Base-by-base conservation (phyloP, 179 eudicot species). In the Heliamphora pulchella region DNA sequence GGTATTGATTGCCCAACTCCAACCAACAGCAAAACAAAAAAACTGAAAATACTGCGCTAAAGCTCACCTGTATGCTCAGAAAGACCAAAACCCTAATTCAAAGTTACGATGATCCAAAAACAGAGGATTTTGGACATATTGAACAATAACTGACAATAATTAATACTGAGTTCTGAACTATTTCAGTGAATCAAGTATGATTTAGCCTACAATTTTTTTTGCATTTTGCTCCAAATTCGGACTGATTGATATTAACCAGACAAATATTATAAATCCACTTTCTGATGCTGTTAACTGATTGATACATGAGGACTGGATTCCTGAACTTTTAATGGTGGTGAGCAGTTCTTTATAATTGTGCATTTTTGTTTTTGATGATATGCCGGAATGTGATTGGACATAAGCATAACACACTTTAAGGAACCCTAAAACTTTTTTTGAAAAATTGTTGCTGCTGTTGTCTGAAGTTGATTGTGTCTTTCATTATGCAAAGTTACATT, bases 1-100 rank as follows among this genome's bases (percentile, higher is more conserved):
- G 98, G 98, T 95, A 95, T 85, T 75, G 62, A 48, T 67, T 67
- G 83, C 80, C 76, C 77, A 80, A 81, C 63, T 82, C 61, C 73
- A 80, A 75, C 64, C 50, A 62, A 59, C 18, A n/a, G 51, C 18
- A 14, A 10, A 4, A 59, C 1, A 54, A 1, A 15, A 44, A 54
- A 44, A 76, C 54, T 0, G 18, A 43, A 7, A 43, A 61, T 41
- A 22, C 18, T 14, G 53, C 68, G 43, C 44, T 50, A 15, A 44
- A 67, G 43, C 67, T 59, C 65, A 43, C 64, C 57, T 53, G 51
- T 46, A 53, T 18, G 55, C 14, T 68, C 72, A 68, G 51, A 15
- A 48, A 18, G 6, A 48, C 17, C 41, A 71, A 50, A 68, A 41
- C 4, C 75, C 72, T 74, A 69, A 75, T 69, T 59, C 64, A 53